Evolutionary conservation across 169 alveolate genomes (phyloP), one percentile per base, ranked within the genome.

Genomic region (Sarcocystis neurona): DNA sequence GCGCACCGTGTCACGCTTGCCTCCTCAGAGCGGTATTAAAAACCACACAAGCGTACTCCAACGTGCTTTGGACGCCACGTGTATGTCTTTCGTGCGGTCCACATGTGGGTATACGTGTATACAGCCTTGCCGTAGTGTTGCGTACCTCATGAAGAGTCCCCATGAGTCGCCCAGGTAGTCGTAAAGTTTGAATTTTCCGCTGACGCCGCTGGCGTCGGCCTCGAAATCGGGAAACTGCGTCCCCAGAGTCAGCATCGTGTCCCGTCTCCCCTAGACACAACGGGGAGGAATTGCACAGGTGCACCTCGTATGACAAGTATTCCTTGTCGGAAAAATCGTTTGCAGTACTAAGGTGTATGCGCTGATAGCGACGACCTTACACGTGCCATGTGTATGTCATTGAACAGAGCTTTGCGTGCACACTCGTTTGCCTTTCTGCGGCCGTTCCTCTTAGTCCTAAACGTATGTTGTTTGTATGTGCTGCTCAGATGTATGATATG

Each of bases 111-210:
- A 12, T 20, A 70, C 80, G n/a, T 53, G 63, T 20, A 12, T 53
- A 53, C 10, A 20, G 32, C 63, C 10, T 10, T 10, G 80, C 43
- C 10, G n/a, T 70, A 37, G n/a, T 70, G 48, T 70, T 47, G 15
- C 41, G 37, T 79, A 79, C 92, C 89, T 80, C 78, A 89, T 74
- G 78, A 89, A 18, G 34, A 89, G 66, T 39, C 92, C 89, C 92
- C 92, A 89, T 63, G 46, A 32, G 72, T 89, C 79, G 15, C 92
- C 92, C 53, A 79, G 47, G 79, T 66, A 89, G 32, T 82, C 75
- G 84, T 89, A 77, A 10, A 89, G 82, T 27, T 70, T 58, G 39
- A 89, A 77, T 47, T 89, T 58, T 23, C 48, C 88, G 1, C 47
- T 58, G 27, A 58, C 48, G 46, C 92, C 92, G 39, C 79, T 48